These are phyloP conservation scores for Sanghuangporus baumii DNA, from an alignment of 1,284 basidiomycete genomes.

Conservation along the genomic window DNA sequence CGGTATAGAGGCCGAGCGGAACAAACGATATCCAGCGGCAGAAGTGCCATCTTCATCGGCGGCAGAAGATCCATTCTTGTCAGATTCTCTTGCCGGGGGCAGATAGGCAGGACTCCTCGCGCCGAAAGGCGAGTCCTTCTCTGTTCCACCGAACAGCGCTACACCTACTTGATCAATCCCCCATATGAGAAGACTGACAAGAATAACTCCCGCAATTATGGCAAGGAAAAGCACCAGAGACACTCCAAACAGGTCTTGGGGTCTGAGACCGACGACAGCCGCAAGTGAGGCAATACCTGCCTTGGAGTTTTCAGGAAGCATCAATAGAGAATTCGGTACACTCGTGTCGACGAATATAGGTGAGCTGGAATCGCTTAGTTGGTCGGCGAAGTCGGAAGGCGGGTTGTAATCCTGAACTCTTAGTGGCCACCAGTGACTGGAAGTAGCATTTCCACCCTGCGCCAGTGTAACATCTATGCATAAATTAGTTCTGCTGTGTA, in stretches of 20 bases:
- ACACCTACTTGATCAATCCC: conserved; percentile 50
- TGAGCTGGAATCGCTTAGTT: conserved; percentile 65
- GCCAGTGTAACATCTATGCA: conserved; percentile 69
- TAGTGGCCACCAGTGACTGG: conserved; percentile 63
- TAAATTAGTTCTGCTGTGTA: conserved; percentile 14
- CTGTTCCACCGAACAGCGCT: conserved; percentile 32
- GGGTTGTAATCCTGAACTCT: conserved; percentile 55
- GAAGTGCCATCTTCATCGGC: conserved; percentile 17
- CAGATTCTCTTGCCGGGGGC: conserved; percentile 12
- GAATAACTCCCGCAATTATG: conserved; percentile 68
- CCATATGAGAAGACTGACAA: conserved; percentile 71
- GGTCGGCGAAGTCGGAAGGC: conserved; percentile 60
- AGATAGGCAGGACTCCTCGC: conserved; percentile 13
- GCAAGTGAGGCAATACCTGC: conserved; percentile 77
- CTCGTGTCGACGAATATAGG: conserved; percentile 72
- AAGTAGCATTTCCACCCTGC: conserved; percentile 35
- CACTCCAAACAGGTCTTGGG: conserved; percentile 80
- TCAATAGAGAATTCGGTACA: conserved; percentile 68
- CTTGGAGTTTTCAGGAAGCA: conserved; percentile 54
- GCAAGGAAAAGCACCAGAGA: conserved; percentile 80
- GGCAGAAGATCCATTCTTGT: conserved; percentile 7
- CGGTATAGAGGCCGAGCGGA: conserved; percentile 28
- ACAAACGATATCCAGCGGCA: conserved; percentile 28
- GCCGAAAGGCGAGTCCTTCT: conserved; percentile 24
- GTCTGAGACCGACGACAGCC: conserved; percentile 72